Percentiles rank a stretch among this genome's conserved stretches.
phyloP scores from a whole-genome alignment of 306 rosid genomes.

The Mucuna pruriens region DNA sequence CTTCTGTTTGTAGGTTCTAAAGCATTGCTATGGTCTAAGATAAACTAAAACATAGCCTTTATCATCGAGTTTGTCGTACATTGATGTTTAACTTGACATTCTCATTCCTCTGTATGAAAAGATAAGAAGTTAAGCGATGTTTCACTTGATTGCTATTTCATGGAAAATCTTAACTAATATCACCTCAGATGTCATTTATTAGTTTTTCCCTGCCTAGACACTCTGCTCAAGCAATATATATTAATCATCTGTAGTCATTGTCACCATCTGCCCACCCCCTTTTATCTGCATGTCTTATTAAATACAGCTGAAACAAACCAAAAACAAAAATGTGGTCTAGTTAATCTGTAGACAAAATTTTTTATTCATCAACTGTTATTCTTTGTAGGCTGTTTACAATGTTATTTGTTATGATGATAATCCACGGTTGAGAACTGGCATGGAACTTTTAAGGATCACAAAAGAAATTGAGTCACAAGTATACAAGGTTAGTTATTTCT shows the following conservation, averaged over 20 bases:
- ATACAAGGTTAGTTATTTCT: slow-evolving; percentile 54
- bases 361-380: background rate
- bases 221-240: background rate
- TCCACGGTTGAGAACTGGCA: slow-evolving; percentile 72
- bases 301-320: background rate
- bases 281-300: background rate
- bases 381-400: slow-evolving; percentile 73
- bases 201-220: background rate
- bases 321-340: background rate
- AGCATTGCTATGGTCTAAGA: background rate
- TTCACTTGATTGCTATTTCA: background rate
- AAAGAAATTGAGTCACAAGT: slow-evolving; percentile 68
- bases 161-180: background rate
- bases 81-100: slow-evolving; percentile 7
- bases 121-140: no score
- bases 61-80: background rate
- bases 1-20: background rate
- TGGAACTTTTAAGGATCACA: slow-evolving; percentile 70
- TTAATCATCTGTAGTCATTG: background rate
- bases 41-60: slow-evolving; percentile 6
- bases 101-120: background rate
- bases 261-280: background rate
- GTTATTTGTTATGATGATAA: slow-evolving; percentile 69
- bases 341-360: background rate
- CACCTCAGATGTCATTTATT: background rate